Evolutionary conservation across 2,329 filamentous ascomycete genomes (phyloP).

Genomic region (Thermomyces lanuginosus): DNA sequence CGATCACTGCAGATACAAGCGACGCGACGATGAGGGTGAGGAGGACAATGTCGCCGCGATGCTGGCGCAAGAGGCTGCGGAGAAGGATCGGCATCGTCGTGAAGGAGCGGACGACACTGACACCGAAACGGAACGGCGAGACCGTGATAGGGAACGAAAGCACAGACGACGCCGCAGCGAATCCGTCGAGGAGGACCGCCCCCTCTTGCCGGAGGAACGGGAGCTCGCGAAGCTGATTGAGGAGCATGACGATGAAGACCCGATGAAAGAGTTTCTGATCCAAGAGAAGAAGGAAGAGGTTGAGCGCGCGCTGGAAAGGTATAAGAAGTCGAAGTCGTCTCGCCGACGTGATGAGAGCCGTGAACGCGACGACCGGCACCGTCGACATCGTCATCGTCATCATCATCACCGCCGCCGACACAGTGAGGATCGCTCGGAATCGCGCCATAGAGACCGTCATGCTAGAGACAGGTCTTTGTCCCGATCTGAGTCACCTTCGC

Average conservation of each 20-base stretch:
- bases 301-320: constrained; percentile 47
- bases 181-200: constrained; percentile 37
- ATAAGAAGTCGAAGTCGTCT: constrained; percentile 30
- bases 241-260: constrained; percentile 86
- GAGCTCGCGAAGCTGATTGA: constrained; percentile 60
- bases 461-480: no score
- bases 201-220: constrained; percentile 61
- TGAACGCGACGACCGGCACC: constrained; percentile 28
- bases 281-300: constrained; percentile 86
- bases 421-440: constrained; percentile 17
- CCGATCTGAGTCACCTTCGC: constrained; percentile 5
- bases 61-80: constrained; percentile 31
- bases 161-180: constrained; percentile 25
- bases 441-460: constrained; percentile 15
- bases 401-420: constrained; percentile 27
- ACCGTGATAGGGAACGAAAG: constrained; percentile 18
- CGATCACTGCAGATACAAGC: constrained; percentile 85
- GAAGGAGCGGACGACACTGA: constrained; percentile 19
- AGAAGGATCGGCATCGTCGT: no score
- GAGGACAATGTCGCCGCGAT: constrained; percentile 33
- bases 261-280: constrained; percentile 85
- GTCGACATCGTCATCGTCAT: no score
- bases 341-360: constrained; percentile 17
- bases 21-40: constrained; percentile 52
- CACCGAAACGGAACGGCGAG: constrained; percentile 20